Percentiles rank a stretch among this genome's conserved stretches.
phyloP scores from a whole-genome alignment of 139 green algal species.

The Zygnema circumcarinatum region DNA sequence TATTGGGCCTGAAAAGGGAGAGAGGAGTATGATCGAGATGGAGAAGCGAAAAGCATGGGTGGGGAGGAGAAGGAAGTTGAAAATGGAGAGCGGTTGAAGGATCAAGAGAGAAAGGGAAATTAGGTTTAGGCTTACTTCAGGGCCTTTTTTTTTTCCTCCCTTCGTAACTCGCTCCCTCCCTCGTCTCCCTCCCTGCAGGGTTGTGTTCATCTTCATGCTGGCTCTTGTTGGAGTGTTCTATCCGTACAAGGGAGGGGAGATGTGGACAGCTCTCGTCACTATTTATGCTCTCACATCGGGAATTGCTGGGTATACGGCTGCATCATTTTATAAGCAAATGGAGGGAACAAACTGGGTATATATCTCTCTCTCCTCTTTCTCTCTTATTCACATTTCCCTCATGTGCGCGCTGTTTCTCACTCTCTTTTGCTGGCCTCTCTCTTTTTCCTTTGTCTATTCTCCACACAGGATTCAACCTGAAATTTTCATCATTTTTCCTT shows the following conservation, averaged over 20 bases:
- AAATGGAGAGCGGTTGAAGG: no score
- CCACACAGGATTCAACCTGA: no score
- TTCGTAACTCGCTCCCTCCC: no score
- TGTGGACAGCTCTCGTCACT: slow-evolving; percentile 66
- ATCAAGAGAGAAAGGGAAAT: no score
- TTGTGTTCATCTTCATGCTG: slow-evolving; percentile 69
- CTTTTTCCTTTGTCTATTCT: slow-evolving; percentile 12
- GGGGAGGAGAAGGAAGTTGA: no score
- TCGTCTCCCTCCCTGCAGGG: slow-evolving; percentile 29
- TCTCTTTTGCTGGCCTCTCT: background rate
- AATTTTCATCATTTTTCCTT: no score
- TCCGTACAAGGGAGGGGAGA: slow-evolving; percentile 69
- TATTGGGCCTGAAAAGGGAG: no score
- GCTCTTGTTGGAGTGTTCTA: slow-evolving; percentile 71
- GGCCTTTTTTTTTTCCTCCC: no score
- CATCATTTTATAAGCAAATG: slow-evolving; percentile 86
- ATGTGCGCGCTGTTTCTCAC: no score
- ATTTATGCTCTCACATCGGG: slow-evolving; percentile 69
- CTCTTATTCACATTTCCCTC: slow-evolving; percentile 1
- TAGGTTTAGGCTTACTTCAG: no score
- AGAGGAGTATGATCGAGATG: no score
- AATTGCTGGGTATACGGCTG: slow-evolving; percentile 84
- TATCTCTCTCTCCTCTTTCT: background rate
- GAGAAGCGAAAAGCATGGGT: no score
- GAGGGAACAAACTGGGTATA: slow-evolving; percentile 78